Evolutionary conservation across 495 filamentous ascomycete species (phyloP).

Genomic region (Penicillium coprophilum): DNA sequence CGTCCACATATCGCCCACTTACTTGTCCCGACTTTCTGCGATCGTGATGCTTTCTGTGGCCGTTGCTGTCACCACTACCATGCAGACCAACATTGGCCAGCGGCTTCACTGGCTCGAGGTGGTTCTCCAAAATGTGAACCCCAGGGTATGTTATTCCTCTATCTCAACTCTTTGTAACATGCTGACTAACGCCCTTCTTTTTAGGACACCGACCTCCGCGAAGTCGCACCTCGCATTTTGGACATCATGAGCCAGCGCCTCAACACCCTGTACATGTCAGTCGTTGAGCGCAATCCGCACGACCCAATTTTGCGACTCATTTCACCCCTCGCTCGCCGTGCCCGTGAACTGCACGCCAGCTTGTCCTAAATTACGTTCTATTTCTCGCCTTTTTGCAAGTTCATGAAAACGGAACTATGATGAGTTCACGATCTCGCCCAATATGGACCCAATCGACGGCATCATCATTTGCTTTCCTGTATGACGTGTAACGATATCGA

Average conservation of each 20-base stretch:
- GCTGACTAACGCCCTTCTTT: neutral
- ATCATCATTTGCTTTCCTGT: slow-evolving; percentile 16
- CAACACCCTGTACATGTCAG: slow-evolving; percentile 66
- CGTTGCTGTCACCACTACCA: slow-evolving; percentile 71
- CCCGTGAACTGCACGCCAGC: slow-evolving; percentile 48
- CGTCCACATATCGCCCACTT: slow-evolving; percentile 67
- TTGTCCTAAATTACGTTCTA: slow-evolving; percentile 9
- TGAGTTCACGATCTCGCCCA: slow-evolving; percentile 1
- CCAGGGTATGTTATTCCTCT: slow-evolving; percentile 38
- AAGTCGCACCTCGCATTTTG: slow-evolving; percentile 65
- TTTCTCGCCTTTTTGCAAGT: neutral
- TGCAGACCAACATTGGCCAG: slow-evolving; percentile 62
- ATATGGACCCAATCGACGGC: slow-evolving; percentile 5
- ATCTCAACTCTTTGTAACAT: neutral
- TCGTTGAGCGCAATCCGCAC: slow-evolving; percentile 59
- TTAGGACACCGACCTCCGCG: slow-evolving; percentile 73
- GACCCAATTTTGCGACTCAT: slow-evolving; percentile 65
- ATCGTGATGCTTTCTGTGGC: slow-evolving; percentile 81
- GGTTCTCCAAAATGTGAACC: slow-evolving; percentile 58
- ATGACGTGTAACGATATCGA: slow-evolving; percentile 23
- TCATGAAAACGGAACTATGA: neutral
- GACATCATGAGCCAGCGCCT: slow-evolving; percentile 67
- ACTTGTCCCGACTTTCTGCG: slow-evolving; percentile 64
- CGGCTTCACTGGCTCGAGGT: slow-evolving; percentile 78
- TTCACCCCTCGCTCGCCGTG: slow-evolving; percentile 52